Percentiles rank a stretch among this genome's conserved stretches.
phyloP scores from a whole-genome alignment of 306 rosid species.

The Myrica gale region DNA sequence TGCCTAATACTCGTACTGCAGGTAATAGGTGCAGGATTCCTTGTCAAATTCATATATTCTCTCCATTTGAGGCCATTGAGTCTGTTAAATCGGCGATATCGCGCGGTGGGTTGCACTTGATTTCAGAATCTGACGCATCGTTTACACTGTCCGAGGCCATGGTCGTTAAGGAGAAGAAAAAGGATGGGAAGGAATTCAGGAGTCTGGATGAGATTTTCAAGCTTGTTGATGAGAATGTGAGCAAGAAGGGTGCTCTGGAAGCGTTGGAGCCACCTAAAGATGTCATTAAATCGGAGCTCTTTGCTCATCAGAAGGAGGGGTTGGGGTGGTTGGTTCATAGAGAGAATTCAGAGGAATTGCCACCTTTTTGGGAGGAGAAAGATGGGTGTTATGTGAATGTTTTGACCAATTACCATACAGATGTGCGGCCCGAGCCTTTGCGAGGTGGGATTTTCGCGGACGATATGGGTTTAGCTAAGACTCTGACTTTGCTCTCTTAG shows the following conservation, averaged over 20 bases:
- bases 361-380: constrained; percentile 73
- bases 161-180: constrained; percentile 55
- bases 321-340: constrained; percentile 61
- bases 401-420: constrained; percentile 50
- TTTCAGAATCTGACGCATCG: constrained; percentile 30
- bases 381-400: constrained; percentile 51
- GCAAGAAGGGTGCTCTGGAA: constrained; percentile 29
- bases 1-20: constrained; percentile 39
- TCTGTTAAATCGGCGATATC: constrained; percentile 29
- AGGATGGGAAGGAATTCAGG: too few relatives aligned
- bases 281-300: constrained; percentile 53
- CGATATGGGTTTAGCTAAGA: constrained; percentile 88
- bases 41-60: constrained; percentile 67
- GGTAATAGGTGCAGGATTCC: constrained; percentile 38
- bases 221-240: constrained; percentile 25
- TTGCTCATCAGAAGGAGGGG: constrained; percentile 68
- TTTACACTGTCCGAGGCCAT: constrained; percentile 58
- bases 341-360: constrained; percentile 55
- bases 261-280: constrained; percentile 44
- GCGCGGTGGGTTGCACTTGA: too few relatives aligned
- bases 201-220: not conserved
- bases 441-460: constrained; percentile 80
- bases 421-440: constrained; percentile 52
- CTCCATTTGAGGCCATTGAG: constrained; percentile 28
- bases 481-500: constrained; percentile 64